These are phyloP conservation scores for Wallemia hederae DNA, from an alignment of 1,284 basidiomycete species.

Conservation along the genomic window DNA sequence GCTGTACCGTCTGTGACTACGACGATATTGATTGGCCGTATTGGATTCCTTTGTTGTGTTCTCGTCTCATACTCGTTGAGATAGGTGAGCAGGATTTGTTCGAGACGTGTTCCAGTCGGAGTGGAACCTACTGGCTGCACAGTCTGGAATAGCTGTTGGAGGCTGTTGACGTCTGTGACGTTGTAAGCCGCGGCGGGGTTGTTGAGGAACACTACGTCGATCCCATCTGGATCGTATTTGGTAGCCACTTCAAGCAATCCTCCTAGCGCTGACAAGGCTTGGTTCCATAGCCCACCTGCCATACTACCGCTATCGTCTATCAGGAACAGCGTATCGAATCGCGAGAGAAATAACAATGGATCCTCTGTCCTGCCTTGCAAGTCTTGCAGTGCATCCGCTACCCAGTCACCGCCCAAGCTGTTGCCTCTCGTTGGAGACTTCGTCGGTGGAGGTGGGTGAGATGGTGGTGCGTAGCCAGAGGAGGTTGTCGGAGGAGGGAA, in stretches of 20 bases:
- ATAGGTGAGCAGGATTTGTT: slow-evolving; percentile 7
- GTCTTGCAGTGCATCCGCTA: not conserved
- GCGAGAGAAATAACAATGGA: slow-evolving; percentile 2
- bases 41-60: not conserved
- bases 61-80: slow-evolving; percentile 4
- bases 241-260: not conserved
- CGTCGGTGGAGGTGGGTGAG: not conserved
- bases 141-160: slow-evolving; percentile 4
- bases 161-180: slow-evolving; percentile 4
- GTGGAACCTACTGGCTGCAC: slow-evolving; percentile 7
- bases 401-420: not conserved
- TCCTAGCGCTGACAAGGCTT: not conserved
- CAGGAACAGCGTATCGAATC: slow-evolving; percentile 2
- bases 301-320: slow-evolving; percentile 4
- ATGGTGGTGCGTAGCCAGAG: not conserved
- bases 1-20: slow-evolving; percentile 7
- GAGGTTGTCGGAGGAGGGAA: not conserved
- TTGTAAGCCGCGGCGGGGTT: slow-evolving; percentile 1
- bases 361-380: slow-evolving; percentile 1
- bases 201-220: slow-evolving; percentile 8
- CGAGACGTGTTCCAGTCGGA: slow-evolving; percentile 6
- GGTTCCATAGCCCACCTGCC: slow-evolving; percentile 5
- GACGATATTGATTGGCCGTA: not conserved
- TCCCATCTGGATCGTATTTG: slow-evolving; percentile 5
- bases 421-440: too few relatives aligned